phyloP scores from a whole-genome alignment of 345 rosid genomes.

The Carallia brachiata region DNA sequence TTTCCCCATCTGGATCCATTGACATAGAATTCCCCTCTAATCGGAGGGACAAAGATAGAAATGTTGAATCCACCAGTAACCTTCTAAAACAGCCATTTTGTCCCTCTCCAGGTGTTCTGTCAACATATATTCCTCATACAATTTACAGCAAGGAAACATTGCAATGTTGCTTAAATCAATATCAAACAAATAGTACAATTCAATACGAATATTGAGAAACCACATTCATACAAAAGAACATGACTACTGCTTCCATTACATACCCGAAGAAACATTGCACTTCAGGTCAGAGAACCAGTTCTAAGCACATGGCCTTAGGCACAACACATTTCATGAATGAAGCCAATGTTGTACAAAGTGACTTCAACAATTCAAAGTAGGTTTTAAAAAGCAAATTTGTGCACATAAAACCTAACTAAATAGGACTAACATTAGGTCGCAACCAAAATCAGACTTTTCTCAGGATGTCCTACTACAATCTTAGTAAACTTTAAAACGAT shows the following conservation, averaged over 20 bases:
- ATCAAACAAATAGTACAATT: background rate
- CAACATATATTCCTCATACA: too few species aligned
- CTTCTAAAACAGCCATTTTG: too few species aligned
- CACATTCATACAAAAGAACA: background rate
- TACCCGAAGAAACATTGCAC: background rate
- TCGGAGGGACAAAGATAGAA: too few species aligned
- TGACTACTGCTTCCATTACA: background rate
- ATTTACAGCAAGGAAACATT: too few species aligned
- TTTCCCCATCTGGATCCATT: background rate
- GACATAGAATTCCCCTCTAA: too few species aligned
- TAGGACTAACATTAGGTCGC: too few species aligned
- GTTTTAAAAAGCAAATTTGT: too few species aligned
- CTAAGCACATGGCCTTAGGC: background rate
- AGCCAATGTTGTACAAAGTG: background rate
- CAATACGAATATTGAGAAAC: background rate
- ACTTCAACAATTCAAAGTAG: background rate
- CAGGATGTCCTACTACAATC: background rate
- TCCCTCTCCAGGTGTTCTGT: too few species aligned
- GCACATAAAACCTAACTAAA: too few species aligned
- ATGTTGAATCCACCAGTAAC: too few species aligned
- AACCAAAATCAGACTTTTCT: background rate
- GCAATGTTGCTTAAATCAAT: too few species aligned
- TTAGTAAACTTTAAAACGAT: too few species aligned
- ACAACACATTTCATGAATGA: background rate
- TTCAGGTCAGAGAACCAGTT: slow-evolving; percentile 5